A percentile compares a stretch with the other conserved stretches of the same genome.
Evolutionary conservation across 257 asterid genomes (phyloP).

Genomic region (Solanum ossicruentum): DNA sequence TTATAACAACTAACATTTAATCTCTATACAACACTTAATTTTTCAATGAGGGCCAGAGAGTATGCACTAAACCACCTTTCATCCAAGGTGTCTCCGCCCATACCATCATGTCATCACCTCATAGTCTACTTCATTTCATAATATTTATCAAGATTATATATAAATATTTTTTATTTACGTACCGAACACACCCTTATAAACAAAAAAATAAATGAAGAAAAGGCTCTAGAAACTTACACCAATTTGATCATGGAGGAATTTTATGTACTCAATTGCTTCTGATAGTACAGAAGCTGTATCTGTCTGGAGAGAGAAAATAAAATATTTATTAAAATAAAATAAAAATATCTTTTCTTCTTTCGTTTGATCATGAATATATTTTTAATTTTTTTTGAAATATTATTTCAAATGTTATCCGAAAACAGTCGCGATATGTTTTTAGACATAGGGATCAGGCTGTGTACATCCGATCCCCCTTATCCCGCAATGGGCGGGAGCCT

Average conservation of each 20-base stretch:
- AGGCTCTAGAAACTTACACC: constrained; percentile 35
- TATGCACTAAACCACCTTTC: no score
- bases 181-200: not conserved
- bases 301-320: constrained; percentile 44
- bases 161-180: not conserved
- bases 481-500: no score
- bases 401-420: not conserved
- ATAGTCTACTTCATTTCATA: not conserved
- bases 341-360: no score
- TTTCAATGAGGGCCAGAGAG: no score
- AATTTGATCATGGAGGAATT: constrained; percentile 77
- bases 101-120: not conserved
- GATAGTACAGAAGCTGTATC: constrained; percentile 87
- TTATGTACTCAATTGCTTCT: constrained; percentile 79
- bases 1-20: no score
- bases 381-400: not conserved
- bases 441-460: no score
- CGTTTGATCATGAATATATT: no score
- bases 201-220: not conserved
- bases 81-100: not conserved
- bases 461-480: no score
- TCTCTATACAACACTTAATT: no score
- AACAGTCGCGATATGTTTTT: no score
- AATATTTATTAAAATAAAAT: not conserved
- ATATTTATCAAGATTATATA: no score